Base-by-base conservation (phyloP, 2,329 filamentous ascomycete genomes). In the Aspergillus vadensis region DNA sequence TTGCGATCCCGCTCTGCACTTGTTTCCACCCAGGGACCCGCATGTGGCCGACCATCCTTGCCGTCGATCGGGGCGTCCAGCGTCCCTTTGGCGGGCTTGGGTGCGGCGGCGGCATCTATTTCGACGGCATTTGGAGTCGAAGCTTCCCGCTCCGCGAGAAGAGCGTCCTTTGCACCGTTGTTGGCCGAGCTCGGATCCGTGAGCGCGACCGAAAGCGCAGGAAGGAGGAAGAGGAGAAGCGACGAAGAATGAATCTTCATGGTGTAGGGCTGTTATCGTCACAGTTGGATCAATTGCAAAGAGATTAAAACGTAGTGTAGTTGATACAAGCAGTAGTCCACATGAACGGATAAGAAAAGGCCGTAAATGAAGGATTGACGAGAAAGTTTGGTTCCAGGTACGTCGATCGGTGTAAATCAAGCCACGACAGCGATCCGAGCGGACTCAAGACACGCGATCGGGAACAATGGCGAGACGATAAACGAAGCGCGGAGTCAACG, bases 11-110 rank as follows among this genome's bases (percentile, higher is more conserved):
- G 74, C 30, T 81, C 80, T 23, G 79, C 79, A 44, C 67, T 76
- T 5, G 80, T 81, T 64, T 82, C 81, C 49, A 83, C 79, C 71
- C 85, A 88, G 2, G 95, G 95, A 1, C 95, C 95, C 19, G 89
- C 86, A 73, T 97, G 94, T 50, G 95, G 95, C 79, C 93, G 95
- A 51, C 95, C 95, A 79, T 98, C 95, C 69, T 90, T 89, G 49
- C 93, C 93, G 74, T 98, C 95, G 19, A 97, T 89, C 0, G 94
- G 94, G 58, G 91, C 91, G 80, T 95, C 89, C 74, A 92, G 92
- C 55, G 87, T 88, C 56, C 86, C 86, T 65, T 81, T 78, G 2
- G 66, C 66, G n/a, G 64, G 65, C 43, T 70, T 66, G 19, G 67
- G 62, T n/a, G 62, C 60, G 17, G 59, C 50, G 15, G 66, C 51